Percentiles rank a stretch among this genome's conserved stretches.
These are phyloP conservation scores for Sarocladium kiliense DNA, from an alignment of 2,329 filamentous ascomycete species.

Conservation along the genomic window DNA sequence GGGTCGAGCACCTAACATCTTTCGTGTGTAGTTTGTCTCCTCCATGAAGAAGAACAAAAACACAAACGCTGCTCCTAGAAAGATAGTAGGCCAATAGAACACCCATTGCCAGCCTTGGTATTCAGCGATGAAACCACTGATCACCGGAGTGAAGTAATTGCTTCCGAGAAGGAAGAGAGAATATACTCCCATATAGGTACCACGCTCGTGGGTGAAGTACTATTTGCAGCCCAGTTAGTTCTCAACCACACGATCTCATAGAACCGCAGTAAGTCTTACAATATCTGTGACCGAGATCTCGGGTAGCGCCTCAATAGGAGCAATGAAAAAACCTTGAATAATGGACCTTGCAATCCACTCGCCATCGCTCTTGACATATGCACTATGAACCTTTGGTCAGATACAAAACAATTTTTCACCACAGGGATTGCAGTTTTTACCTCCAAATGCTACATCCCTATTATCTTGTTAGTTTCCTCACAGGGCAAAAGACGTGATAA, in stretches of 20 bases:
- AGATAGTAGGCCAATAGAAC: conserved; percentile 34
- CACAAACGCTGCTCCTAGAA: conserved; percentile 27
- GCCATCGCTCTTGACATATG: conserved; percentile 24
- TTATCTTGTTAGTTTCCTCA: not conserved
- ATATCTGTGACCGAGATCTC: conserved; percentile 39
- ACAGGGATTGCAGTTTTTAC: not conserved
- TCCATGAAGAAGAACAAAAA: conserved; percentile 53
- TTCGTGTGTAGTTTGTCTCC: conserved; percentile 49
- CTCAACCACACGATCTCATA: too few species aligned
- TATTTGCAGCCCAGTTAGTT: conserved; percentile 18
- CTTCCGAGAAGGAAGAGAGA: conserved; percentile 25
- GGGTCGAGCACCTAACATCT: not conserved
- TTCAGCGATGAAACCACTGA: conserved; percentile 5
- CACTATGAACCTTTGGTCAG: conserved; percentile 12
- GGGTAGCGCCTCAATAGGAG: conserved; percentile 41
- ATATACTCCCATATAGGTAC: conserved; percentile 38
- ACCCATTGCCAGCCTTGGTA: conserved; percentile 20
- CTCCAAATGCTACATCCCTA: conserved; percentile 21
- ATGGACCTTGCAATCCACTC: conserved; percentile 41
- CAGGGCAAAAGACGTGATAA: not conserved
- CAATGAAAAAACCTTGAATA: conserved; percentile 36
- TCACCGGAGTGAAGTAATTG: conserved; percentile 6
- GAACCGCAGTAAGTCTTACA: not conserved
- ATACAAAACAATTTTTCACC: too few species aligned
- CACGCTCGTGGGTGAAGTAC: conserved; percentile 36